These are phyloP conservation scores for Cylindrotheca closterium DNA, from an alignment of 108 stramenopile species.

Conservation along the genomic window DNA sequence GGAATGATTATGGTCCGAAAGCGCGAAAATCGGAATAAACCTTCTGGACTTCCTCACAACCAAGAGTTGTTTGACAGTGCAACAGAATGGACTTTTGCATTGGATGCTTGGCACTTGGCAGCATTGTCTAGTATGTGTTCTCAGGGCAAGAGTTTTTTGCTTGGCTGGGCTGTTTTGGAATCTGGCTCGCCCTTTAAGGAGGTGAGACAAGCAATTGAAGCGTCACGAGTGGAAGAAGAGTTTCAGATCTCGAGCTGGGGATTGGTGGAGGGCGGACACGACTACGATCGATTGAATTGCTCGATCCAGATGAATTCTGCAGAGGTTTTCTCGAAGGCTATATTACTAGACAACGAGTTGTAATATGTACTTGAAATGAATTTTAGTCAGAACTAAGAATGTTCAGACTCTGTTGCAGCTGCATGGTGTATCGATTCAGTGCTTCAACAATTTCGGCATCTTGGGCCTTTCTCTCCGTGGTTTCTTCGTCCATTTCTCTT, in stretches of 20 bases:
- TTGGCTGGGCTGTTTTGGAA: constrained; percentile 71
- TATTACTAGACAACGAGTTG: constrained; percentile 38
- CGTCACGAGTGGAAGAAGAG: constrained; percentile 96
- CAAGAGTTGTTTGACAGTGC: constrained; percentile 56
- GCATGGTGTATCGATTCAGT: constrained; percentile 86
- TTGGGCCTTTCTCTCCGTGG: constrained; percentile 68
- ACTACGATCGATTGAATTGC: constrained; percentile 87
- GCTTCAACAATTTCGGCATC: constrained; percentile 91
- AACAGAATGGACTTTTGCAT: constrained; percentile 41
- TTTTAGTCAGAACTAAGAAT: constrained; percentile 33
- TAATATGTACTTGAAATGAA: neutral
- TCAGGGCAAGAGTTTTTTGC: constrained; percentile 90
- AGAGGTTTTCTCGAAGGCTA: constrained; percentile 56
- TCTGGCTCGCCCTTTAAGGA: constrained; percentile 15
- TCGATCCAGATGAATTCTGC: constrained; percentile 81
- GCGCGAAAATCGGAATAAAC: constrained; percentile 34
- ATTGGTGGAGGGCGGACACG: constrained; percentile 98
- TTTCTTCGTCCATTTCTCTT: constrained; percentile 67
- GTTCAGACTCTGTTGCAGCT: constrained; percentile 85
- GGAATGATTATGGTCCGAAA: constrained; percentile 68
- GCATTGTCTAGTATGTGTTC: constrained; percentile 69
- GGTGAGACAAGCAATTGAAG: constrained; percentile 68
- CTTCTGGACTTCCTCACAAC: constrained; percentile 78
- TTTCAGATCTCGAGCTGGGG: constrained; percentile 97
- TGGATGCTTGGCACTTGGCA: constrained; percentile 89